These are phyloP conservation scores for Mortierella hygrophila DNA, from an alignment of 192 early-diverging fungal species.

Conservation along the genomic window DNA sequence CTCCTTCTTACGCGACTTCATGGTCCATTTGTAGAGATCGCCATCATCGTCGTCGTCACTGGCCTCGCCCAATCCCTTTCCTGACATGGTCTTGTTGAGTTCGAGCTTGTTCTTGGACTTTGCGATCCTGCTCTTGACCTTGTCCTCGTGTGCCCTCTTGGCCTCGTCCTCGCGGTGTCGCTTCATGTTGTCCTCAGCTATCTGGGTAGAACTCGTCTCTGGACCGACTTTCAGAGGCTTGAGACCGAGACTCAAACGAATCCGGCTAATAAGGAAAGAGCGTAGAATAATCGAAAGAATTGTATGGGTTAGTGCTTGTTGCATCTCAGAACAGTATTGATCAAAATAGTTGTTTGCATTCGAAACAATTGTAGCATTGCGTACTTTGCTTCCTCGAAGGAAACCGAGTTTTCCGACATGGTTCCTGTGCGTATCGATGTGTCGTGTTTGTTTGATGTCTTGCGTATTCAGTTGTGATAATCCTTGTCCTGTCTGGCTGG, in stretches of 20 bases:
- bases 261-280: slow-evolving; percentile 50
- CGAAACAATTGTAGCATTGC: neutral
- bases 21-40: slow-evolving; percentile 77
- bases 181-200: slow-evolving; percentile 72
- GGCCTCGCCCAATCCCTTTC: slow-evolving; percentile 73
- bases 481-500: neutral
- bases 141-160: slow-evolving; percentile 63
- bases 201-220: slow-evolving; percentile 46
- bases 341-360: neutral
- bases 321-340: neutral
- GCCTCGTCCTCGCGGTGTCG: slow-evolving; percentile 64
- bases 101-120: slow-evolving; percentile 66
- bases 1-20: slow-evolving; percentile 66
- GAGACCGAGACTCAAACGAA: slow-evolving; percentile 67
- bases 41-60: slow-evolving; percentile 72
- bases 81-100: slow-evolving; percentile 66
- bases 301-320: neutral
- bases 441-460: neutral
- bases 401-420: slow-evolving; percentile 55
- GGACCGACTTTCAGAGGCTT: slow-evolving; percentile 57
- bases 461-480: neutral
- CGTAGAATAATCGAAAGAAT: neutral
- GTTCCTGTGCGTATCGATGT: neutral
- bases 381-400: slow-evolving; percentile 70
- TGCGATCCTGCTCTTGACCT: slow-evolving; percentile 65